Evolutionary conservation across 2,329 filamentous ascomycete species (phyloP).

Genomic region (Alternaria sp.): DNA sequence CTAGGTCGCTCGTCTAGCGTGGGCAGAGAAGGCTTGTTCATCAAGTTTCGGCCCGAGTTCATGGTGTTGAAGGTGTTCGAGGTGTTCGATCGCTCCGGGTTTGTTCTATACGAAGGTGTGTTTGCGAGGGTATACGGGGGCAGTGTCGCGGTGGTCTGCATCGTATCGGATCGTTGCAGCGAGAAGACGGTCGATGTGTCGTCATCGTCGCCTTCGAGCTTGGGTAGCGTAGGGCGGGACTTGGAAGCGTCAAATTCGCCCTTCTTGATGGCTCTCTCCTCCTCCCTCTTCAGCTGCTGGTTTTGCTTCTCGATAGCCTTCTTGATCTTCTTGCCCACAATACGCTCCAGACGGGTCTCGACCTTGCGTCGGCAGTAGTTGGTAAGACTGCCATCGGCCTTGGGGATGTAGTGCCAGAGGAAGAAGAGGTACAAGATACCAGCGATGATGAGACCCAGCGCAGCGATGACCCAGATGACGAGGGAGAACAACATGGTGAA

Average conservation of each 20-base stretch:
- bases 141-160: conserved; percentile 46
- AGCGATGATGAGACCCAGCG: conserved; percentile 75
- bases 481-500: conserved; percentile 93
- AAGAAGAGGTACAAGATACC: conserved; percentile 84
- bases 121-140: conserved; percentile 51
- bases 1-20: conserved; percentile 50
- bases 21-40: conserved; percentile 50
- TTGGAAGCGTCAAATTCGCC: conserved; percentile 50
- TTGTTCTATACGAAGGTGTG: conserved; percentile 39
- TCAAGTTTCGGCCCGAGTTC: conserved; percentile 24
- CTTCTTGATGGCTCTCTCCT: conserved; percentile 53
- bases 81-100: conserved; percentile 63
- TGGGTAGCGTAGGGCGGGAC: conserved; percentile 50
- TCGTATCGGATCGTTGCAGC: conserved; percentile 43
- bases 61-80: conserved; percentile 59
- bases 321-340: conserved; percentile 86
- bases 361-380: conserved; percentile 93
- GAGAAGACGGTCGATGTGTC: conserved; percentile 47
- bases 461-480: conserved; percentile 84
- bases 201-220: conserved; percentile 48
- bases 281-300: conserved; percentile 51
- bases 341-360: conserved; percentile 81
- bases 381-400: conserved; percentile 77
- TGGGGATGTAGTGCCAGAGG: conserved; percentile 89
- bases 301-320: conserved; percentile 84